Conservation (phyloP, 768 basidiomycete species). For the Suillus placidus region DNA sequence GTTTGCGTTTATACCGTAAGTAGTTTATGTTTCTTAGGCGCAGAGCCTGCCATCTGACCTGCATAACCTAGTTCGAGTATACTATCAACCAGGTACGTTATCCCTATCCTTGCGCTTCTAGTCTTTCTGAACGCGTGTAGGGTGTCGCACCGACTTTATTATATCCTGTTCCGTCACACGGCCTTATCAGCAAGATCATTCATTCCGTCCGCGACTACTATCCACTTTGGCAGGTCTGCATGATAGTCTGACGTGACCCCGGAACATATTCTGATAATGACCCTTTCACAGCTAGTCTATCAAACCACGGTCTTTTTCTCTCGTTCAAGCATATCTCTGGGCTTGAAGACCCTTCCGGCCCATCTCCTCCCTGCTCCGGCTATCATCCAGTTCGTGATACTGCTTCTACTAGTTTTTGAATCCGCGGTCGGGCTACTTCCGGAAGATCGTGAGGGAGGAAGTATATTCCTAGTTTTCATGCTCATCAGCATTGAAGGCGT, state of each 20-base stretch:
- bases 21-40: constrained; percentile 8
- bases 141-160: constrained; percentile 90
- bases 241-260: not conserved
- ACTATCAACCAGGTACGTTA: constrained; percentile 81
- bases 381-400: constrained; percentile 66
- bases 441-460: constrained; percentile 43
- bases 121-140: constrained; percentile 36
- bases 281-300: constrained; percentile 66
- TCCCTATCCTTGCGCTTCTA: not conserved
- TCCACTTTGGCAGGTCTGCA: constrained; percentile 84
- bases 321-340: constrained; percentile 86
- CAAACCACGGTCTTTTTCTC: constrained; percentile 93
- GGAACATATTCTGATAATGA: not conserved
- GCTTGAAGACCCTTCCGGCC: constrained; percentile 75
- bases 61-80: constrained; percentile 76
- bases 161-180: constrained; percentile 78
- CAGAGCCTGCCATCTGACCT: constrained; percentile 17
- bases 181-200: constrained; percentile 75
- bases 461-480: constrained; percentile 66
- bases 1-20: constrained; percentile 68
- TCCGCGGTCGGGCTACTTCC: constrained; percentile 70
- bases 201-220: constrained; percentile 90
- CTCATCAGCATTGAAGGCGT: constrained; percentile 89
- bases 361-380: constrained; percentile 75
- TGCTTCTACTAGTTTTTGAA: constrained; percentile 64